These are phyloP conservation scores for Hansenula sp. DNA, from an alignment of 1,139 yeast species.

Conservation along the genomic window DNA sequence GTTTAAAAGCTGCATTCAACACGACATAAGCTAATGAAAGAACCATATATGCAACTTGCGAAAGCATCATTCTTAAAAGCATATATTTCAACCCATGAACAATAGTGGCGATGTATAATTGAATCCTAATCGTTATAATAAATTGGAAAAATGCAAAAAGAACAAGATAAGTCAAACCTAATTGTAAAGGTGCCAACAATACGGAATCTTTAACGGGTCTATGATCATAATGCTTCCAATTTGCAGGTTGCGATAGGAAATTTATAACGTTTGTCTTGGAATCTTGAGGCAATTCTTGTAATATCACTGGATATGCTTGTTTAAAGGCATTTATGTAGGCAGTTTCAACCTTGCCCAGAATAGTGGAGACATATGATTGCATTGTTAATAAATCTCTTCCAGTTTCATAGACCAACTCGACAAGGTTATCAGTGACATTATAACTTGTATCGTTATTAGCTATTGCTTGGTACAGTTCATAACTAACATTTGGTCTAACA, in stretches of 20 bases:
- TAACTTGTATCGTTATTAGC: slow-evolving; percentile 21
- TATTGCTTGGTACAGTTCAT: slow-evolving; percentile 32
- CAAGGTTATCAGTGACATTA: slow-evolving; percentile 23
- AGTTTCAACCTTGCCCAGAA: slow-evolving; percentile 30
- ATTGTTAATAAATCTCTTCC: slow-evolving; percentile 49
- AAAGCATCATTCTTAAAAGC: slow-evolving; percentile 41
- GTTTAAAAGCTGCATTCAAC: slow-evolving; percentile 54
- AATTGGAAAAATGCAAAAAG: slow-evolving; percentile 61
- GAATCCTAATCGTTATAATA: slow-evolving; percentile 51
- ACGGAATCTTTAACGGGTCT: slow-evolving; percentile 48
- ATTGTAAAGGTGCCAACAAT: slow-evolving; percentile 59
- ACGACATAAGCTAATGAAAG: slow-evolving; percentile 52
- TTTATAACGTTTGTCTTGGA: slow-evolving; percentile 9
- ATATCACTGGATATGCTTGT: slow-evolving; percentile 15
- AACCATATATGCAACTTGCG: slow-evolving; percentile 46
- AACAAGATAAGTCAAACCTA: slow-evolving; percentile 70
- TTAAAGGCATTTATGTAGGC: slow-evolving; percentile 26
- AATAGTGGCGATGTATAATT: slow-evolving; percentile 40
- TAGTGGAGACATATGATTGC: slow-evolving; percentile 35
- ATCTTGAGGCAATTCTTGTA: slow-evolving; percentile 14
- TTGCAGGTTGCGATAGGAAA: slow-evolving; percentile 12
- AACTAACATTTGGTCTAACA: slow-evolving; percentile 42
- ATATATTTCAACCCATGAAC: slow-evolving; percentile 42
- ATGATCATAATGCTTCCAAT: slow-evolving; percentile 38
- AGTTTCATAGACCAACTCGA: slow-evolving; percentile 41